These are phyloP conservation scores for Acanthamoeba quina DNA, from an alignment of 208 protist genomes.

Conservation along the genomic window DNA sequence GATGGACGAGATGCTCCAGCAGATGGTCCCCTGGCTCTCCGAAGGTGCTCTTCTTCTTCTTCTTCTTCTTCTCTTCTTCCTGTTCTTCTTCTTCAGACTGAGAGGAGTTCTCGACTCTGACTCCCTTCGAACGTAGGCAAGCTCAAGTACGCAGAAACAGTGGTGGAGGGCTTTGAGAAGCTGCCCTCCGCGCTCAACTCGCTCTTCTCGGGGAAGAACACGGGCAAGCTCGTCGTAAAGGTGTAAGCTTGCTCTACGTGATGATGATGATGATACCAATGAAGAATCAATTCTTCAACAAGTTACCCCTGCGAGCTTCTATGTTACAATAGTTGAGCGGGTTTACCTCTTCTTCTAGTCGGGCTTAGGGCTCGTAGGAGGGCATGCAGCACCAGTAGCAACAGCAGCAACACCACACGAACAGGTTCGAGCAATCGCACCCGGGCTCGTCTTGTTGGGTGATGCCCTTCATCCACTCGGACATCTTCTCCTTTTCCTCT, in stretches of 20 bases:
- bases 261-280: not conserved
- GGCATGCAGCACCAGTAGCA: constrained; percentile 11
- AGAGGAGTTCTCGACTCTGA: too few relatives aligned
- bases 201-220: constrained; percentile 49
- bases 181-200: constrained; percentile 44
- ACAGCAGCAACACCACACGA: not conserved
- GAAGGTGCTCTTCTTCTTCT: not conserved
- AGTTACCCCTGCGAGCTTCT: too few relatives aligned
- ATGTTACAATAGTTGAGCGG: too few relatives aligned
- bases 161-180: constrained; percentile 69
- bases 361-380: not conserved
- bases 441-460: not conserved
- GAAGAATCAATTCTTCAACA: too few relatives aligned
- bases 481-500: constrained; percentile 29
- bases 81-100: too few relatives aligned
- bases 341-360: too few relatives aligned
- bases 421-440: not conserved
- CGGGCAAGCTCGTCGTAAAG: constrained; percentile 69
- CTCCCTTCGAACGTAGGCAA: constrained; percentile 14
- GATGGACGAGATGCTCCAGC: constrained; percentile 40
- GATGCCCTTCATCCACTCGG: not conserved
- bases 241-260: not conserved
- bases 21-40: constrained; percentile 34
- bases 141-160: constrained; percentile 62
- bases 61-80: not conserved